phyloP scores from a whole-genome alignment of 129 eudicot species.

The Helichrysum umbraculigerum region DNA sequence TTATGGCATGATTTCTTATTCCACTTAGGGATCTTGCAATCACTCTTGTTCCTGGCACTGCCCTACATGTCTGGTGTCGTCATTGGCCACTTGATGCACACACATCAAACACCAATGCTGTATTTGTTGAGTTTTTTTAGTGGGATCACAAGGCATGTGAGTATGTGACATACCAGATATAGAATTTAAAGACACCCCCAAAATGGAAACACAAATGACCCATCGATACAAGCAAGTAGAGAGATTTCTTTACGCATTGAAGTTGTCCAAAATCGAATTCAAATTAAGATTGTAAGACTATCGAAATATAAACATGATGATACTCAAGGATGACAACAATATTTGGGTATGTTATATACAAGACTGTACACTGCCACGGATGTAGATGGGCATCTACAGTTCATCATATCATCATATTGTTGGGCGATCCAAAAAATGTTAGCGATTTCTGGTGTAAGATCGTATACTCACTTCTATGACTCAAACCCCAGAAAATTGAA shows the following conservation, averaged over 20 bases:
- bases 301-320: background rate
- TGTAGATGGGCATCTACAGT: background rate
- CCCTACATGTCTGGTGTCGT: conserved; percentile 15
- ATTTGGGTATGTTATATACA: background rate
- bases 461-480: background rate
- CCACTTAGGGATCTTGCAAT: background rate
- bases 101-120: background rate
- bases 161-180: background rate
- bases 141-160: conserved; percentile 3
- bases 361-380: background rate
- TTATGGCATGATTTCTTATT: background rate
- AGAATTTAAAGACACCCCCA: background rate
- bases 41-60: background rate
- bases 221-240: background rate
- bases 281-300: background rate
- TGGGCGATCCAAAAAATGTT: background rate
- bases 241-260: background rate
- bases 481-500: background rate
- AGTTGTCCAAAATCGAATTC: background rate
- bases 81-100: conserved; percentile 3
- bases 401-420: background rate
- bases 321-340: background rate
- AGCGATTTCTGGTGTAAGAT: background rate
- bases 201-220: background rate
- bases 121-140: conserved; percentile 12